These are phyloP conservation scores for Secale cereale DNA, from an alignment of 176 grass and related monocot genomes.

Conservation along the genomic window DNA sequence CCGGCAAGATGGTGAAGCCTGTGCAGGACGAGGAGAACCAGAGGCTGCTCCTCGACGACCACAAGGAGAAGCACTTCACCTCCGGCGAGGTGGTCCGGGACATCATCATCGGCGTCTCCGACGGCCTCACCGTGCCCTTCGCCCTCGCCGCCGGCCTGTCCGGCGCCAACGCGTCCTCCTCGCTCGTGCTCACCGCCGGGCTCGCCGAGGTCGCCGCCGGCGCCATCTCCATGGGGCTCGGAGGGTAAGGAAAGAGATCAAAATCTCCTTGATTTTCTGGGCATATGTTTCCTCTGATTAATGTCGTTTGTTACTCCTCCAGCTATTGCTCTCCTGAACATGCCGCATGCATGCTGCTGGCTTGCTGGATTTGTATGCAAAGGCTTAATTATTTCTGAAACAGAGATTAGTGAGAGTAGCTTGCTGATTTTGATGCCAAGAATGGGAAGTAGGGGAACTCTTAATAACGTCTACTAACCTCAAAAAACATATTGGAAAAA, in stretches of 20 bases:
- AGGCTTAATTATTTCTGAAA: background rate
- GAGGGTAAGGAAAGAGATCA: constrained; percentile 50
- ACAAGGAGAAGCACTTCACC: constrained; percentile 94
- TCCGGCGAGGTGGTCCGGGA: constrained; percentile 81
- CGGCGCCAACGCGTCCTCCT: constrained; percentile 68
- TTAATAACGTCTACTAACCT: background rate
- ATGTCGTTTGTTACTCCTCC: background rate
- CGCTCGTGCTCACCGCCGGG: constrained; percentile 83
- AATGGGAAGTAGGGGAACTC: background rate
- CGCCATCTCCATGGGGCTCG: constrained; percentile 98
- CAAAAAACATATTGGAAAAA: too few species aligned
- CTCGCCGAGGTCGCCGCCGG: constrained; percentile 92
- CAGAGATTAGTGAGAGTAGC: background rate
- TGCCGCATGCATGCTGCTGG: background rate
- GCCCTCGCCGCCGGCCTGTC: constrained; percentile 90
- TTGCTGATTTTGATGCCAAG: background rate
- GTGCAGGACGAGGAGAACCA: constrained; percentile 56
- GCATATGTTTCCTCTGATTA: background rate
- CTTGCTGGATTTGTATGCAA: background rate
- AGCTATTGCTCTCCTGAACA: background rate
- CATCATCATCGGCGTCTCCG: constrained; percentile 95
- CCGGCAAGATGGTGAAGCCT: constrained; percentile 30
- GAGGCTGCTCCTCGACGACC: constrained; percentile 50
- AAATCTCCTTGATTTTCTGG: background rate
- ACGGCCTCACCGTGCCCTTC: constrained; percentile 96